A percentile compares a stretch with the other conserved stretches of the same genome.
phyloP scores from a whole-genome alignment of 1,139 yeast genomes.

The Kodamaea derodonti region DNA sequence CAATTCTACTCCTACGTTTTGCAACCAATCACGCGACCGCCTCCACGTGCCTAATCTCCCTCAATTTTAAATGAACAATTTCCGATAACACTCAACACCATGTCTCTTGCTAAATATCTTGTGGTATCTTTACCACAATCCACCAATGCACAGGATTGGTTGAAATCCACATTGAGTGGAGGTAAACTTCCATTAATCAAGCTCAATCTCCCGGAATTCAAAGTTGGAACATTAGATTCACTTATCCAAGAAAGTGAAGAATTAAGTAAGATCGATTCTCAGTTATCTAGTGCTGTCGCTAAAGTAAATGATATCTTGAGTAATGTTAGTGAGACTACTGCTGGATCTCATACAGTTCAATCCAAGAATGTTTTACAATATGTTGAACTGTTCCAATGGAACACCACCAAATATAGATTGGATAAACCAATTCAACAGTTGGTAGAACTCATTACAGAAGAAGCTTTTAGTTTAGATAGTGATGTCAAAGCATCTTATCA shows the following conservation, averaged over 20 bases:
- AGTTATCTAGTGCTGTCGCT: slow-evolving; percentile 60
- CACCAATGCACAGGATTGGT: slow-evolving; percentile 40
- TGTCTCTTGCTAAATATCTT: slow-evolving; percentile 36
- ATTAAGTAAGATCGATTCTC: slow-evolving; percentile 72
- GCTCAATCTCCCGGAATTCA: slow-evolving; percentile 78
- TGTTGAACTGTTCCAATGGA: slow-evolving; percentile 80
- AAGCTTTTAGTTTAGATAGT: slow-evolving; percentile 75
- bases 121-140: slow-evolving; percentile 53
- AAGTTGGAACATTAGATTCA: slow-evolving; percentile 91
- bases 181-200: slow-evolving; percentile 40
- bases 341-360: slow-evolving; percentile 32
- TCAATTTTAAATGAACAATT: neutral
- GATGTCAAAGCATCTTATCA: slow-evolving; percentile 74
- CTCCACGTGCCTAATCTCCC: neutral
- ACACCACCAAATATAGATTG: slow-evolving; percentile 75
- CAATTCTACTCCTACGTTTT: too few species aligned
- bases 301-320: slow-evolving; percentile 74
- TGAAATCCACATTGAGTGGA: slow-evolving; percentile 40
- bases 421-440: slow-evolving; percentile 81
- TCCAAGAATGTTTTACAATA: slow-evolving; percentile 54
- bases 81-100: too few species aligned
- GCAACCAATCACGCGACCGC: too few species aligned
- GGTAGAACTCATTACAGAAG: slow-evolving; percentile 65
- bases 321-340: slow-evolving; percentile 41
- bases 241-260: slow-evolving; percentile 90